Conservation (phyloP, 2,329 filamentous ascomycete genomes). For the Exophiala oligosperma region DNA sequence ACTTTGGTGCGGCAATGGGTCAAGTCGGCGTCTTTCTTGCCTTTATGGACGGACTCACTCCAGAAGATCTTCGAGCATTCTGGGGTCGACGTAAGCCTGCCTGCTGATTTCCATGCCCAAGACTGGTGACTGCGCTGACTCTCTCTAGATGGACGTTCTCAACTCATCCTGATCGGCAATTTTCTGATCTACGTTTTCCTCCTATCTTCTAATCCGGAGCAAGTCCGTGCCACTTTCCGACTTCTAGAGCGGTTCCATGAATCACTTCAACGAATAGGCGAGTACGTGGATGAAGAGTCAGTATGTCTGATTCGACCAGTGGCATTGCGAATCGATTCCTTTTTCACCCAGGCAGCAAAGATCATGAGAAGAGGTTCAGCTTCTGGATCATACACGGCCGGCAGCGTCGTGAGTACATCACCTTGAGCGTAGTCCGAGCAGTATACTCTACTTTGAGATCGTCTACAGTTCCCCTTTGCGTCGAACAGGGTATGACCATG, state of each 20-base stretch:
- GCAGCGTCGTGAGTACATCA: conserved; percentile 2
- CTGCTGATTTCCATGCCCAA: not conserved
- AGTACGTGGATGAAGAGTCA: conserved; percentile 25
- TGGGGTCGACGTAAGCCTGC: conserved; percentile 47
- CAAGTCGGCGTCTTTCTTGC: conserved; percentile 32
- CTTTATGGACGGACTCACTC: conserved; percentile 39
- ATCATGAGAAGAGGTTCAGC: conserved; percentile 22
- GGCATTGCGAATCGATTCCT: conserved; percentile 30
- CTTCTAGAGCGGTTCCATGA: conserved; percentile 30
- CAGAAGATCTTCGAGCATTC: conserved; percentile 41
- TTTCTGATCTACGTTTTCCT: conserved; percentile 53
- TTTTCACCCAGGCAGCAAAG: conserved; percentile 27
- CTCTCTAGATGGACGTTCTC: conserved; percentile 41
- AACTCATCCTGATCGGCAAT: conserved; percentile 50
- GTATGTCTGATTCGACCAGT: conserved; percentile 28
- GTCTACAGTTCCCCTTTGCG: too few relatives aligned
- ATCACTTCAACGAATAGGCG: conserved; percentile 27
- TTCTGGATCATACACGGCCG: conserved; percentile 4
- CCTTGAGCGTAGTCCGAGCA: not conserved
- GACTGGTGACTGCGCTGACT: conserved; percentile 5
- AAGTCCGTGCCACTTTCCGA: conserved; percentile 27
- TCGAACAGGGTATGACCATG: too few relatives aligned
- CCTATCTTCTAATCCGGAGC: conserved; percentile 38
- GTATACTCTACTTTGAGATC: too few relatives aligned
- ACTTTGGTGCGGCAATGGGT: conserved; percentile 26